Conservation (phyloP, 176 grass and related monocot species). For the Dendrocalamus sinicus region DNA sequence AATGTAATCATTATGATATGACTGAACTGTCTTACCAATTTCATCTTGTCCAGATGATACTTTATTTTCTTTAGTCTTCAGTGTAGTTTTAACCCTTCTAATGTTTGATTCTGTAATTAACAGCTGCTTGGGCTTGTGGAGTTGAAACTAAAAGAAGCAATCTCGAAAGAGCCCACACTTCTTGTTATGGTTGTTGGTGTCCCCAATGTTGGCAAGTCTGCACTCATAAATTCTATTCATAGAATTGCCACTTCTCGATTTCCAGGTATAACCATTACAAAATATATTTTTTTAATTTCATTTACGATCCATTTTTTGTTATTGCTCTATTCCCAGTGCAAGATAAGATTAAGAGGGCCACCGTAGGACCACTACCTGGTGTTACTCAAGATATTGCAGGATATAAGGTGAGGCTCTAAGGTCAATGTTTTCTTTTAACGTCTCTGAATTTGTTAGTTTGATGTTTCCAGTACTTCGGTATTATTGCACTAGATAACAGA, state of each 20-base stretch:
- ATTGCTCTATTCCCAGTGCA: constrained; percentile 60
- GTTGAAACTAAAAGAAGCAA: constrained; percentile 88
- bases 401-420: constrained; percentile 63
- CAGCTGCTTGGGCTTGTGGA: constrained; percentile 86
- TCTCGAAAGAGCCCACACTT: constrained; percentile 91
- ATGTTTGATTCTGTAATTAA: constrained; percentile 18
- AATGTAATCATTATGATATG: background rate
- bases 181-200: constrained; percentile 96
- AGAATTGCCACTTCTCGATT: constrained; percentile 80
- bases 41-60: constrained; percentile 1
- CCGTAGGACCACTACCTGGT: constrained; percentile 85
- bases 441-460: background rate
- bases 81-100: background rate
- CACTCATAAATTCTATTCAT: constrained; percentile 92
- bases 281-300: constrained; percentile 23
- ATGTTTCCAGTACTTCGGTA: background rate
- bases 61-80: constrained; percentile 21
- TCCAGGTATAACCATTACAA: constrained; percentile 64
- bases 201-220: constrained; percentile 97
- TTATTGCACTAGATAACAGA: background rate
- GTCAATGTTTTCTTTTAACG: constrained; percentile 4
- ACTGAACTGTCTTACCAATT: background rate
- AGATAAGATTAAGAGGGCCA: constrained; percentile 83
- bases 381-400: constrained; percentile 98
- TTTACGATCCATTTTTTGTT: constrained; percentile 37